Base-by-base conservation (phyloP, 768 basidiomycete species). In the Leccinum rimulosum region DNA sequence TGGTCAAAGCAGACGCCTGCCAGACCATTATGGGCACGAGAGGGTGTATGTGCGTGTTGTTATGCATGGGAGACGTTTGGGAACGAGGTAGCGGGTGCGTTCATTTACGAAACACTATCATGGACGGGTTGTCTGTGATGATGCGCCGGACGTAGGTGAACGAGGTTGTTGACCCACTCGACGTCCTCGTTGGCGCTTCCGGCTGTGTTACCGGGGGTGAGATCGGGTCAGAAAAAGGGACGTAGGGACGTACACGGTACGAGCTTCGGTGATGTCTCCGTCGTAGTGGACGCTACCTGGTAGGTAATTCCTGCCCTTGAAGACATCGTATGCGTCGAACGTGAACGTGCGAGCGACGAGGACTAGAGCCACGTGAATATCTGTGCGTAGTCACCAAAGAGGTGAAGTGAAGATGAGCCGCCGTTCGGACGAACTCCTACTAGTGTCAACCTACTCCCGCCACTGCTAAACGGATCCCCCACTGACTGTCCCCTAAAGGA, bases 261-360 rank as follows among this genome's bases (percentile, higher is more conserved):
- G 85, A n/a, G 93, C 92, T 1, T 95, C 95, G 1, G 88, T 91
- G 57, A 96, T 77, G 58, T 22, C 22, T 22, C 80, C 90, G 60
- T 88, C 83, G 67, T 89, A 93, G 22, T 22, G 22, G 22, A 22
- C 22, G 22, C 75, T 77, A 19, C 81, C 76, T 0, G 74, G 52
- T 0, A 95, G 95, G 62, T 90, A 93, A 38, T 79, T 79, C 74
- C 78, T 74, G 58, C 79, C 76, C 80, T 72, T 93, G 85, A 56
- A 93, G 80, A 93, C 92, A 68, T 95, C 84, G 70, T 82, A 97
- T 0, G 81, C 74, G 54, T 91, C 86, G 11, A 95, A 85, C 1
- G 76, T 61, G 31, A 22, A 22, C 22, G 22, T 22, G 22, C 31
- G 10, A 76, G 70, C 54, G 77, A 70, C 49, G 70, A 63, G 31